Evolutionary conservation across 2,329 filamentous ascomycete genomes (phyloP), one percentile per base, ranked within the genome.

Genomic region (Metarhizium humberi): DNA sequence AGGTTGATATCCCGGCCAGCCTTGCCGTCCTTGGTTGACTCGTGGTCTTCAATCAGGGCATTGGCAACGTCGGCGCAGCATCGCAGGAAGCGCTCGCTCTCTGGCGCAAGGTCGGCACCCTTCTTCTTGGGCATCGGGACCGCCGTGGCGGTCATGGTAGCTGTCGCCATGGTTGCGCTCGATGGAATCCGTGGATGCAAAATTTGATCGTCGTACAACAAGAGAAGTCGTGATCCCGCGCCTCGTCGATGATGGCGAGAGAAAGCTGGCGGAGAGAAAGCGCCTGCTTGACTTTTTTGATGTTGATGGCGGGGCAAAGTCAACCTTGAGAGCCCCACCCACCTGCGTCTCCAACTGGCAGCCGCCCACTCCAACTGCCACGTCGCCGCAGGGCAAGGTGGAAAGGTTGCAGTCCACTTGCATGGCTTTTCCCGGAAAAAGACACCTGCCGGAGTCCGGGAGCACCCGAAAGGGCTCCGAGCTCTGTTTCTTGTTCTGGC

Each of bases 21-120:
- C 58, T 84, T 85, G 50, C 82, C 85, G 67, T 95, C 86, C 62
- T 85, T 85, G 61, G 86, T 81, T 32, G 88, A 80, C 71, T 97
- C 92, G 68, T 95, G 90, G 66, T 97, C 92, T 67, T 96, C 90
- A 64, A 99, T 96, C 50, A 99, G 81, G 54, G 87, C 88, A 67
- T 90, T 95, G 53, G 92, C 92, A 66, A 99, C 92, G 64, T 99
- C 95, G 59, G 92, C 92, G 72, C 95, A 99, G 64, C 91, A 94
- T 70, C 91, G 84, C 71, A 97, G 82, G 70, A 89, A 96, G 53
- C 94, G 86, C 74, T 99, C 94, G 72, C 92, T 96, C 73, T 99
- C 94, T 30, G 94, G 90, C 2, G 90, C 82, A 13, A 96, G 79
- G 63, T 92, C 90, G 62, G 81, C 75, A 64, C 82, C 71, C 66